Base-by-base conservation (phyloP, 352 stramenopile species). In the Pythium rhizo-oryzae region DNA sequence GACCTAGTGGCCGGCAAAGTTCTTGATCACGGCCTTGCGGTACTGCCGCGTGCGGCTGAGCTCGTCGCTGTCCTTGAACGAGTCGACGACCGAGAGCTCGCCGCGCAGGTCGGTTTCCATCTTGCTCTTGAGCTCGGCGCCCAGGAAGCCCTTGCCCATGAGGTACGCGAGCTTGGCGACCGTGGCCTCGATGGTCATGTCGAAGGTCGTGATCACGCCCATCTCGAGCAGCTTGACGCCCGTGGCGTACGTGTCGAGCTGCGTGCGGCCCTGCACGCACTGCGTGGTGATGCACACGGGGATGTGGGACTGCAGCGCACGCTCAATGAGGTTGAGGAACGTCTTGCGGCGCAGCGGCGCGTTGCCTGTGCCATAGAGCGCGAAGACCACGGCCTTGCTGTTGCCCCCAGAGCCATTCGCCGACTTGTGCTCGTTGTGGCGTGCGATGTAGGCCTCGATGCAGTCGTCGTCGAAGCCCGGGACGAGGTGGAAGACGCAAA, bases 331-430 rank as follows among this genome's bases (percentile, higher is more conserved):
- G 43, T 92, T 76, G 39, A 98, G 62, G 39, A 99, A 96, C 8
- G 74, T 81, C 63, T 96, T 77, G 65, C 98, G 97, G 11, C 87
- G 78, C 63, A 90, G 77, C 24, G 96, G 96, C 21, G 95, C 88
- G 65, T 99, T 99, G 67, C 97, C 97, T 23, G 97, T 99, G 44
- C 97, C 97, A 64, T 98, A 99, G 5, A 99, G 75, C 66, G 98
- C 90, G 64, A 99, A 89, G 28, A 99, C 93, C 19, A 98, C 71
- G 21, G 81, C 84, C 56, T 89, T 90, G 23, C 70, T 59, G 53
- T 37, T 59, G 25, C 28, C 46, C 23, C 3, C 23, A 8, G 21
- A 73, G 30, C 46, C 49, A 52, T 73, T 70, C 19, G 28, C 56
- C 12, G 46, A 53, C 61, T 72, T 68, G 30, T 83, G 82, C 39